Evolutionary conservation across 768 basidiomycete genomes (phyloP).

Genomic region (Mycena galopus): DNA sequence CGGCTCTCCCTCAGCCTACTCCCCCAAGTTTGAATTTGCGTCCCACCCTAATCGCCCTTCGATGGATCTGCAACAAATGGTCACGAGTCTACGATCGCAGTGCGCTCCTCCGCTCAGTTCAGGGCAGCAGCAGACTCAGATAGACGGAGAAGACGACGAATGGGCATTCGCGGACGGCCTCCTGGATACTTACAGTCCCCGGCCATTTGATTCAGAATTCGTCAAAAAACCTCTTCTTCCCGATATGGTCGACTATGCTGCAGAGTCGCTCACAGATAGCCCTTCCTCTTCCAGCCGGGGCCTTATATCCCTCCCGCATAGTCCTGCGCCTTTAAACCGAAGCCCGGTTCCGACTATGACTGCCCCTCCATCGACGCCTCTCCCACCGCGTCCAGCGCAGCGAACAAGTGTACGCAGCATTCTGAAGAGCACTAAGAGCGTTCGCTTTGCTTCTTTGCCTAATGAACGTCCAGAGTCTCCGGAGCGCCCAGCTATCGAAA

Average conservation of each 20-base stretch:
- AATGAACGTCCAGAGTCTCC: slow-evolving; percentile 28
- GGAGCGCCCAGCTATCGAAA: not conserved
- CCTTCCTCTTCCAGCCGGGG: slow-evolving; percentile 3
- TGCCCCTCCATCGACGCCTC: slow-evolving; percentile 40
- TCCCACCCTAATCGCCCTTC: slow-evolving; percentile 40
- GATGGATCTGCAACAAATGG: slow-evolving; percentile 59
- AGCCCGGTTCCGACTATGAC: slow-evolving; percentile 28
- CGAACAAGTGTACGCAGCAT: slow-evolving; percentile 47
- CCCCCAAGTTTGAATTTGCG: slow-evolving; percentile 48
- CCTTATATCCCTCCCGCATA: slow-evolving; percentile 21
- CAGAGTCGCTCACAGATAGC: slow-evolving; percentile 29
- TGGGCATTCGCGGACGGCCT: slow-evolving; percentile 55
- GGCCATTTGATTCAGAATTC: slow-evolving; percentile 29
- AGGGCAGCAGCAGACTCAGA: slow-evolving; percentile 3
- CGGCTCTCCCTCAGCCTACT: slow-evolving; percentile 55
- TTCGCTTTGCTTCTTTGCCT: slow-evolving; percentile 57
- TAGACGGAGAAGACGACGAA: slow-evolving; percentile 44
- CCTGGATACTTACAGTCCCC: slow-evolving; percentile 30
- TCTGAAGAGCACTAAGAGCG: slow-evolving; percentile 56
- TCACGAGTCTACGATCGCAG: slow-evolving; percentile 56
- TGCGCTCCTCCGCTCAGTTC: slow-evolving; percentile 47
- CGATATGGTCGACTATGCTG: slow-evolving; percentile 32
- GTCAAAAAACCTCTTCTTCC: slow-evolving; percentile 35
- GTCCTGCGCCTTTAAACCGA: slow-evolving; percentile 12
- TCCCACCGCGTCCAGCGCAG: slow-evolving; percentile 38